These are phyloP conservation scores for Pouteria glomerata DNA, from an alignment of 148 eudicot genomes.

Conservation along the genomic window DNA sequence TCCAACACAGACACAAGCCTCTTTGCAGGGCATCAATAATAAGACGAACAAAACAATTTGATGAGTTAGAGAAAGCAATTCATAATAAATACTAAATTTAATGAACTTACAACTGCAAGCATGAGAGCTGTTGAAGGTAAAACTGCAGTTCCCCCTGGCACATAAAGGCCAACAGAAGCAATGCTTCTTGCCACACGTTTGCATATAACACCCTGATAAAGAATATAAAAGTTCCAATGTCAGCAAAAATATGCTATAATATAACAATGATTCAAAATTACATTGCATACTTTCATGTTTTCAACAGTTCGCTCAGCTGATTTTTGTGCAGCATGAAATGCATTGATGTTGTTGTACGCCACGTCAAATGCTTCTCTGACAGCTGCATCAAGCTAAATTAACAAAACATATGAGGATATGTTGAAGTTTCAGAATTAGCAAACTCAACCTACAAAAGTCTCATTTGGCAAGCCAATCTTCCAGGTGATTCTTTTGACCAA, in stretches of 20 bases:
- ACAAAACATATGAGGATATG: not conserved
- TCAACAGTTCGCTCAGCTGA: constrained; percentile 66
- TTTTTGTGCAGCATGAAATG: constrained; percentile 95
- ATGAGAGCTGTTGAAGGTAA: constrained; percentile 96
- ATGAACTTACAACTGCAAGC: constrained; percentile 84
- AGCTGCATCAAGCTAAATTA: constrained; percentile 76
- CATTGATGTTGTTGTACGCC: constrained; percentile 88
- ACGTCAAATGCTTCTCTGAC: constrained; percentile 95
- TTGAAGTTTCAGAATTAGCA: not conserved
- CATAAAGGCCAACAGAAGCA: constrained; percentile 91
- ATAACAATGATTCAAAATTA: constrained; percentile 4
- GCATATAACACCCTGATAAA: constrained; percentile 89
- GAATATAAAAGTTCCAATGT: not conserved
- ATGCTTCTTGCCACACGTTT: constrained; percentile 91
- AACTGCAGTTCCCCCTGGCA: constrained; percentile 99
- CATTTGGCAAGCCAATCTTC: not conserved
- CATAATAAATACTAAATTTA: constrained; percentile 7
- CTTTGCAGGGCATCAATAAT: not conserved
- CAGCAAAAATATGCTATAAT: constrained; percentile 16
- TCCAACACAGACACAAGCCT: too few relatives aligned
- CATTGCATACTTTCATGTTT: constrained; percentile 73
- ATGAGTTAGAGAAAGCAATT: constrained; percentile 4
- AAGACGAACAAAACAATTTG: not conserved
- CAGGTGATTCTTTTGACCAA: not conserved
- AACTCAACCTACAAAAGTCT: not conserved